Percentiles rank a stretch among this genome's conserved stretches.
phyloP scores from a whole-genome alignment of 2,329 filamentous ascomycete species.

The Colletotrichum orbiculare region DNA sequence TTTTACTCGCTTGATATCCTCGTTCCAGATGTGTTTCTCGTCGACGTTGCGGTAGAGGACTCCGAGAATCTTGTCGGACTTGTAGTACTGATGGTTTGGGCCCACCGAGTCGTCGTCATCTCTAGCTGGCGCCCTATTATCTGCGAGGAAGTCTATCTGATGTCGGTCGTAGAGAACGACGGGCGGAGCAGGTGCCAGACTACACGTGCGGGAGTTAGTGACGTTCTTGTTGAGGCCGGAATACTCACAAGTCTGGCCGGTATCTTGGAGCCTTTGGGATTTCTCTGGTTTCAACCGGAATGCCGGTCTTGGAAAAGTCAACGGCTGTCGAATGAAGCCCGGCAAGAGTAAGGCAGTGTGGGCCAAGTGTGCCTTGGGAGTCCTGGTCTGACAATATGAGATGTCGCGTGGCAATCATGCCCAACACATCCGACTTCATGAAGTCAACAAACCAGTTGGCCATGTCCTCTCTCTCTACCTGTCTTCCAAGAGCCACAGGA shows the following conservation, averaged over 20 bases:
- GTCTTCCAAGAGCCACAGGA: slow-evolving; percentile 68
- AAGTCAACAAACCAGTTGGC: slow-evolving; percentile 84
- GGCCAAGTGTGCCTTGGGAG: slow-evolving; percentile 60
- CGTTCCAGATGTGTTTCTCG: slow-evolving; percentile 72
- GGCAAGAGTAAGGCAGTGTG: slow-evolving; percentile 66
- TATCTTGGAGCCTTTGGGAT: slow-evolving; percentile 53
- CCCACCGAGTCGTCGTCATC: slow-evolving; percentile 55
- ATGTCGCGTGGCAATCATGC: slow-evolving; percentile 73
- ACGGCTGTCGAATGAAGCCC: slow-evolving; percentile 76
- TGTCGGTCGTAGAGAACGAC: slow-evolving; percentile 57
- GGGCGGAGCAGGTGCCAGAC: slow-evolving; percentile 58
- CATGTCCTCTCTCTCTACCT: slow-evolving; percentile 74
- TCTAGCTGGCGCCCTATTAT: slow-evolving; percentile 56
- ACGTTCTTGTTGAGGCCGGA: not conserved
- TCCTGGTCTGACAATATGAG: slow-evolving; percentile 72
- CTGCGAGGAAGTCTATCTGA: slow-evolving; percentile 50
- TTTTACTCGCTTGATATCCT: slow-evolving; percentile 54
- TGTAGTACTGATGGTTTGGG: slow-evolving; percentile 68
- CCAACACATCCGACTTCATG: slow-evolving; percentile 75
- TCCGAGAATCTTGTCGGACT: slow-evolving; percentile 75
- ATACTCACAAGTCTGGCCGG: slow-evolving; percentile 67
- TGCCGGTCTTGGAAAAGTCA: slow-evolving; percentile 81
- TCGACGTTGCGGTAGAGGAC: slow-evolving; percentile 78
- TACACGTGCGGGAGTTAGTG: slow-evolving; percentile 38
- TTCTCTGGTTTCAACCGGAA: slow-evolving; percentile 60